phyloP scores from a whole-genome alignment of 768 basidiomycete genomes.

The Lactarius deliciosus region DNA sequence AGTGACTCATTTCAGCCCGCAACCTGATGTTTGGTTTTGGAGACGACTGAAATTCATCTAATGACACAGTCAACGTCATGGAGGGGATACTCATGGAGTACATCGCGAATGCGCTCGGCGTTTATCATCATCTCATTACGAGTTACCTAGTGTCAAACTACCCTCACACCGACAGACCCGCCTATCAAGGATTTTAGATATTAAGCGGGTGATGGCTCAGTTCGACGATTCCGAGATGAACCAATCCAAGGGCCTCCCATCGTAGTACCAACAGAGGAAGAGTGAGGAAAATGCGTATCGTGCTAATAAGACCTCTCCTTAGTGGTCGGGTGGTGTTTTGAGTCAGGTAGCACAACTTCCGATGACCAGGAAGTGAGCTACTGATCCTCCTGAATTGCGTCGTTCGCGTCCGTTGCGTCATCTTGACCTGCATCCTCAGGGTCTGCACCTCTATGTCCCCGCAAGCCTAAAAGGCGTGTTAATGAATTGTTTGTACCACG shows the following conservation, averaged over 20 bases:
- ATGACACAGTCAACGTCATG: conserved; percentile 87
- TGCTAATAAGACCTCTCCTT: conserved; percentile 7
- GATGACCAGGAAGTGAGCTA: conserved; percentile 40
- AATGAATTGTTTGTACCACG: not conserved
- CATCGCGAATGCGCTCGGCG: conserved; percentile 59
- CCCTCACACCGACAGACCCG: conserved; percentile 65
- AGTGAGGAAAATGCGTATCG: conserved; percentile 6
- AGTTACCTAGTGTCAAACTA: conserved; percentile 62
- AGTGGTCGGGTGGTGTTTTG: not conserved
- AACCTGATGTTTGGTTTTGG: conserved; percentile 93
- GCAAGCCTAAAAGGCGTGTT: conserved; percentile 39
- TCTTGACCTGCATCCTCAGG: conserved; percentile 31
- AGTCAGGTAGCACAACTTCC: conserved; percentile 9
- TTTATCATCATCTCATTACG: conserved; percentile 12
- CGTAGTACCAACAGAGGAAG: conserved; percentile 22
- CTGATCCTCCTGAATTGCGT: conserved; percentile 56
- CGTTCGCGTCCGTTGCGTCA: conserved; percentile 35
- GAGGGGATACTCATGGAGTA: conserved; percentile 92
- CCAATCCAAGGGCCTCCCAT: conserved; percentile 48
- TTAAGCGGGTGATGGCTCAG: conserved; percentile 81
- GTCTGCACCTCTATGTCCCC: conserved; percentile 43
- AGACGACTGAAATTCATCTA: conserved; percentile 84
- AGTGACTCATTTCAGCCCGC: conserved; percentile 51
- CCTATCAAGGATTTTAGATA: conserved; percentile 84
- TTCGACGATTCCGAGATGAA: conserved; percentile 60